Evolutionary conservation across 192 early-diverging fungal species (phyloP).

Genomic region (Coemansia sp.): DNA sequence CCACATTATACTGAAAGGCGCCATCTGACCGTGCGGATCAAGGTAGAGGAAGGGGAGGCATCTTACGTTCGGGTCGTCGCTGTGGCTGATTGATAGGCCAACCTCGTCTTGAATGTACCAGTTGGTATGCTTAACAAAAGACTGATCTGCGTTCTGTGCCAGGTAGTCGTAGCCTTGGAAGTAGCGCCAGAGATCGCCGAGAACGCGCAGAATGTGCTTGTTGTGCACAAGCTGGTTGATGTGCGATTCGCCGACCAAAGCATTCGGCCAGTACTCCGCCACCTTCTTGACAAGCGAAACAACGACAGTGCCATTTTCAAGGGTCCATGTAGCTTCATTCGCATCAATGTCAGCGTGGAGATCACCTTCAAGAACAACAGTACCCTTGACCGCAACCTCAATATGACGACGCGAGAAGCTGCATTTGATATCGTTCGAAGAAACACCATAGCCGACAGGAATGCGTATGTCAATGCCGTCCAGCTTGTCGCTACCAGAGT

Average conservation of each 20-base stretch:
- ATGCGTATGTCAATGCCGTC: conserved; percentile 41
- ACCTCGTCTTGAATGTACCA: conserved; percentile 61
- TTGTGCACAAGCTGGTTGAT: conserved; percentile 22
- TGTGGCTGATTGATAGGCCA: conserved; percentile 62
- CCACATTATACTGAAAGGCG: conserved; percentile 65
- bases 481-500: conserved; percentile 14
- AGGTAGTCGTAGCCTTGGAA: conserved; percentile 48
- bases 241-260: conserved; percentile 29
- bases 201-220: conserved; percentile 41
- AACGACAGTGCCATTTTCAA: conserved; percentile 26
- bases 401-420: conserved; percentile 21
- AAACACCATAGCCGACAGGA: conserved; percentile 13
- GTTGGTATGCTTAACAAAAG: conserved; percentile 29
- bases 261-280: conserved; percentile 30
- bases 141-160: conserved; percentile 20
- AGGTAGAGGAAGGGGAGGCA: conserved; percentile 66
- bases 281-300: conserved; percentile 34
- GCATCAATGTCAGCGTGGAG: conserved; percentile 21
- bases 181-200: conserved; percentile 43
- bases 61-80: conserved; percentile 57
- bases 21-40: conserved; percentile 48
- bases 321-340: conserved; percentile 32
- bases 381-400: conserved; percentile 13
- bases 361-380: conserved; percentile 30
- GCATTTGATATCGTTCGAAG: conserved; percentile 22